Evolutionary conservation across 306 rosid species (phyloP).

Genomic region (Castanea crenata): DNA sequence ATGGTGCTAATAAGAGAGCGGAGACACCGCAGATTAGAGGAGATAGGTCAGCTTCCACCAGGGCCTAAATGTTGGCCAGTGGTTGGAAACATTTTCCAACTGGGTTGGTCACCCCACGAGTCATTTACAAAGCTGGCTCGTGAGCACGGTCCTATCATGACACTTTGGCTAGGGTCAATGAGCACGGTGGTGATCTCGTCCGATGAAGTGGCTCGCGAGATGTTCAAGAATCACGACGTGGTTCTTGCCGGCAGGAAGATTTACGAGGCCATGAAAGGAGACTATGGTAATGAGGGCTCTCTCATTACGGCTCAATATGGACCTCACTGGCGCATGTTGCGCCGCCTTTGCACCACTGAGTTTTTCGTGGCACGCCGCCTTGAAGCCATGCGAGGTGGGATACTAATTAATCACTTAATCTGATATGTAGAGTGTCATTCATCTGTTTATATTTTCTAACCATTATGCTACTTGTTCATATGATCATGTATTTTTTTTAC

Average conservation of each 20-base stretch:
- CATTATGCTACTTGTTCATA: too few species aligned
- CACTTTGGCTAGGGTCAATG: slow-evolving; percentile 81
- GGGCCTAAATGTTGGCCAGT: slow-evolving; percentile 78
- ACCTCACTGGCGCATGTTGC: slow-evolving; percentile 78
- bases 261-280: slow-evolving; percentile 78
- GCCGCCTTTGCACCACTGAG: slow-evolving; percentile 49
- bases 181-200: slow-evolving; percentile 74
- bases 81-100: slow-evolving; percentile 67
- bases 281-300: slow-evolving; percentile 56
- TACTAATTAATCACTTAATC: too few species aligned
- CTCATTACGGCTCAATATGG: slow-evolving; percentile 69
- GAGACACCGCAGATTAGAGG: slow-evolving; percentile 3
- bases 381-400: slow-evolving; percentile 32
- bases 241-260: slow-evolving; percentile 71
- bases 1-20: neutral
- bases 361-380: slow-evolving; percentile 58
- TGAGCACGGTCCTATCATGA: slow-evolving; percentile 76
- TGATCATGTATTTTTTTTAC: too few species aligned
- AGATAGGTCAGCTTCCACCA: slow-evolving; percentile 58
- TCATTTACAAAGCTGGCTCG: slow-evolving; percentile 53
- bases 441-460: too few species aligned
- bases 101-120: slow-evolving; percentile 64
- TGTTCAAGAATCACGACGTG: slow-evolving; percentile 68
- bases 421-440: too few species aligned
- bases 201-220: slow-evolving; percentile 45